A percentile compares a stretch with the other conserved stretches of the same genome.
Conservation (phyloP, 2,329 filamentous ascomycete genomes). For the Colletotrichum chrysophilum region DNA sequence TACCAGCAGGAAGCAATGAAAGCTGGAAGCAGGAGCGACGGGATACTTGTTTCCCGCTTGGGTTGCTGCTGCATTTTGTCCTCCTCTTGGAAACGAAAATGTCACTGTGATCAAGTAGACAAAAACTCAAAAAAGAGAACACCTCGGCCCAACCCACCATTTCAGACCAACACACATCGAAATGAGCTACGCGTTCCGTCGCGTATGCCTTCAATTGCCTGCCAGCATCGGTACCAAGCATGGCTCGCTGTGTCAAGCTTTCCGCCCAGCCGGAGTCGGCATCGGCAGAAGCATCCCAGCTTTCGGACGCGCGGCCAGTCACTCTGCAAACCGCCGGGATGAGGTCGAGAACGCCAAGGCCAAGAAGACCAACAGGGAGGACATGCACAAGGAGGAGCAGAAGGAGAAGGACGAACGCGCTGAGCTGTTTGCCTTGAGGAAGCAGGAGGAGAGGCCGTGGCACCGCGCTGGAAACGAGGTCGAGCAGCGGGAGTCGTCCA, state of each 20-base stretch:
- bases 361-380: slow-evolving; percentile 26
- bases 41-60: background rate
- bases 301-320: background rate
- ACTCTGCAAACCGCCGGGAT: background rate
- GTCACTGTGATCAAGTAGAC: background rate
- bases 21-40: background rate
- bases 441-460: slow-evolving; percentile 69
- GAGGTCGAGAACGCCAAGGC: slow-evolving; percentile 28
- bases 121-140: background rate
- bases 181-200: slow-evolving; percentile 26
- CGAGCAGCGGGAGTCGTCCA: slow-evolving; percentile 35
- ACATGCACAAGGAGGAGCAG: slow-evolving; percentile 24
- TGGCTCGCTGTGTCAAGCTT: slow-evolving; percentile 17
- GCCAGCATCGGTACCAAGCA: slow-evolving; percentile 11
- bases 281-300: background rate
- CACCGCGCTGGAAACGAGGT: slow-evolving; percentile 64
- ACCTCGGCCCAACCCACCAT: background rate
- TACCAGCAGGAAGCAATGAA: background rate
- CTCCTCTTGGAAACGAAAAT: background rate
- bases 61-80: background rate
- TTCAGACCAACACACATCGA: background rate
- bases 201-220: slow-evolving; percentile 22
- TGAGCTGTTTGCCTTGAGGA: slow-evolving; percentile 51
- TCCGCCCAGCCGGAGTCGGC: slow-evolving; percentile 15
- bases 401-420: slow-evolving; percentile 39